phyloP scores from a whole-genome alignment of 441 rosid species.

The Adansonia grandidieri region DNA sequence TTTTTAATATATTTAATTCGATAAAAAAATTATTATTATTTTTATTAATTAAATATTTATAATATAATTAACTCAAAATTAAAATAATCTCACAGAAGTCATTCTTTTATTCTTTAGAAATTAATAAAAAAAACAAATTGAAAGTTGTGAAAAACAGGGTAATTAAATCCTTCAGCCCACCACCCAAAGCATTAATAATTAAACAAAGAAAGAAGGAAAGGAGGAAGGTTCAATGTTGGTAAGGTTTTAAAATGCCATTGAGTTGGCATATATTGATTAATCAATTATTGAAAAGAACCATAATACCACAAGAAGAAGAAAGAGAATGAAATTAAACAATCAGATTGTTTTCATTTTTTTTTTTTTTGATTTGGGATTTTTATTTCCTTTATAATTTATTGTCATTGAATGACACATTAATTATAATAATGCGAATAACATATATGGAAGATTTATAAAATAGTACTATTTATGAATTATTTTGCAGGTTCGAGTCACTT shows the following conservation, averaged over 20 bases:
- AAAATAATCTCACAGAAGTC: not conserved
- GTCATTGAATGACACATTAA: not conserved
- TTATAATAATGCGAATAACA: slow-evolving; percentile 10
- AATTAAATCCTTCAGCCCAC: not conserved
- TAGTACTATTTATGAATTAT: not conserved
- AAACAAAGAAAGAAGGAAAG: not conserved
- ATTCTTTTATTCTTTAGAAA: not conserved
- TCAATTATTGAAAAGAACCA: slow-evolving; percentile 28
- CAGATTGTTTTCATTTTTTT: not conserved
- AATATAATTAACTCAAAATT: not conserved
- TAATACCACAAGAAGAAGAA: slow-evolving; percentile 1
- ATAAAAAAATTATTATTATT: no score
- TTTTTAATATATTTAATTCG: no score
- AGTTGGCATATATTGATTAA: slow-evolving; percentile 34
- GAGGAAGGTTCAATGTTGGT: slow-evolving; percentile 31
- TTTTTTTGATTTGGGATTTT: not conserved
- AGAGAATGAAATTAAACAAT: not conserved
- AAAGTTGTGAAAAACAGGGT: not conserved
- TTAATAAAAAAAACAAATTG: not conserved
- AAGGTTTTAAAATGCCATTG: slow-evolving; percentile 21
- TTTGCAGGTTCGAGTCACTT: not conserved
- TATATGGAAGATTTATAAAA: not conserved
- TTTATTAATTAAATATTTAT: not conserved
- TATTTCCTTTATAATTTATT: not conserved
- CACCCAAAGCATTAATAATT: slow-evolving; percentile 1